Base-by-base conservation (phyloP, 331 rosid genomes). In the Erythrophleum ivorense region DNA sequence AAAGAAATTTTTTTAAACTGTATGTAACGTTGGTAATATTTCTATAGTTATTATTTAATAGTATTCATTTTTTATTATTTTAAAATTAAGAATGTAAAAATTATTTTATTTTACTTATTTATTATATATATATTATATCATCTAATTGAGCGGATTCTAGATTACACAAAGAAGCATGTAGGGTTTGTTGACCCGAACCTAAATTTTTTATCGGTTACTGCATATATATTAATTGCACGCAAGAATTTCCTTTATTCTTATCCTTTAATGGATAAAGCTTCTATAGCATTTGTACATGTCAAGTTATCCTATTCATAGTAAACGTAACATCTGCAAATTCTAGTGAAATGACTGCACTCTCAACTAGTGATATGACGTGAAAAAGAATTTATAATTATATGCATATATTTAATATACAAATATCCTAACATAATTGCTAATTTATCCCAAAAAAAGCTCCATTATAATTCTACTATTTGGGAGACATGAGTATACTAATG, bases 221-320 rank as follows among this genome's bases (percentile, higher is more conserved):
- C 70, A 19, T 3, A 38, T 36, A 64, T 8, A 16, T 36, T 65
- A 16, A 15, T 45, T 45, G 7, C 71, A 65, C 71, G 49, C 48
- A 65, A 36, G 8, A 65, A 65, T 36, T 65, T 65, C 29, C 38
- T 8, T 6, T 36, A 38, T 65, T 65, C 7, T 16, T 36, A 36
- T 36, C 49, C 49, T 18, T 67, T 40, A 40, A n/a, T 40, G 18
- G 73, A 40, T 40, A 67, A n/a, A 67, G 73, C 6, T 40, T 16
- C 3, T 16, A 4, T 18, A 41, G 15, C 50, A 18, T 66, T 67
- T n/a, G 3, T 0, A n/a, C 9, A 10, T 40, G 34, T 40, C 13
- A 38, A 67, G 45, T 40, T 66, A 38, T 63, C 70, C 33, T 14
- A 63, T 18, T 67, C 48, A 48, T 31, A 57, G 74, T 64, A 64